These are phyloP conservation scores for Nemania bipapillata DNA, from an alignment of 2,329 filamentous ascomycete species.

Conservation along the genomic window DNA sequence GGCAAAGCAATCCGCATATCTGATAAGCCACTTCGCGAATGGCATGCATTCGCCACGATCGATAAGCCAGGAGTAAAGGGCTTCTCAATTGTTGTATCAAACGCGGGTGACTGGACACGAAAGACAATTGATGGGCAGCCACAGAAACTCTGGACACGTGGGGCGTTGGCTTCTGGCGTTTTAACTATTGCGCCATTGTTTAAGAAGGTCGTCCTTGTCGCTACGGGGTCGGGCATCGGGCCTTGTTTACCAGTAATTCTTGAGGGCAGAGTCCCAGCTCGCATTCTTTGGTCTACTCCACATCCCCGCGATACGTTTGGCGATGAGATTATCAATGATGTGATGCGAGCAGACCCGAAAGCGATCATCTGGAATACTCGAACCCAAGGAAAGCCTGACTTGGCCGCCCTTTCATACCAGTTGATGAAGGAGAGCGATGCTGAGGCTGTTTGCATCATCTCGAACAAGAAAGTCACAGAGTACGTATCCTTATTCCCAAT, in stretches of 20 bases:
- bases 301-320: constrained; percentile 72
- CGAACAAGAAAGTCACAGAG: constrained; percentile 73
- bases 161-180: constrained; percentile 73
- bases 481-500: constrained; percentile 4
- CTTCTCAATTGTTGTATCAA: constrained; percentile 76
- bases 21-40: constrained; percentile 72
- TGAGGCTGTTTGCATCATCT: constrained; percentile 79
- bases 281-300: constrained; percentile 75
- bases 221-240: constrained; percentile 78
- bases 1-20: constrained; percentile 70
- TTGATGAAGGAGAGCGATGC: constrained; percentile 65
- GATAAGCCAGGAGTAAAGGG: constrained; percentile 58
- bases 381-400: constrained; percentile 67
- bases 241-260: constrained; percentile 54
- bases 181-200: constrained; percentile 75
- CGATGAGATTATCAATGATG: constrained; percentile 63
- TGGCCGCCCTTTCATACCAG: constrained; percentile 62
- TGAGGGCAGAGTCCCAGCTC: constrained; percentile 62
- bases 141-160: constrained; percentile 72
- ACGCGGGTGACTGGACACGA: constrained; percentile 79
- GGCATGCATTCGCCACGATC: constrained; percentile 81
- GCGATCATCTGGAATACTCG: constrained; percentile 76
- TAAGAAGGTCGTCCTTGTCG: constrained; percentile 71
- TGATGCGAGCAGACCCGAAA: constrained; percentile 67
- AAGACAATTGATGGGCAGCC: constrained; percentile 71